A percentile compares a stretch with the other conserved stretches of the same genome.
phyloP scores from a whole-genome alignment of 345 rosid genomes.

The Arabis alpina region DNA sequence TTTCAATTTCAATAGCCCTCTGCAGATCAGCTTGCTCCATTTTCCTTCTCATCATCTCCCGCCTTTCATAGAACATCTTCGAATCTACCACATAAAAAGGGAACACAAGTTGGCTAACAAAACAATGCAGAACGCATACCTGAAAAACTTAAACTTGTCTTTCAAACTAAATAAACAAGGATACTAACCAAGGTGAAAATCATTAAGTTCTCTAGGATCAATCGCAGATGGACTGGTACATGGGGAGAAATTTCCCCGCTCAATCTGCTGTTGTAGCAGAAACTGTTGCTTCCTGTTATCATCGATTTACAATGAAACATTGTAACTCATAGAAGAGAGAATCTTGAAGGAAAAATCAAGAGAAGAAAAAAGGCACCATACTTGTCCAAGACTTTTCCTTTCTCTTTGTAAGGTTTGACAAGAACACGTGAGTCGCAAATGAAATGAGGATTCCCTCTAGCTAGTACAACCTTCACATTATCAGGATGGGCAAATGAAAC shows the following conservation, averaged over 20 bases:
- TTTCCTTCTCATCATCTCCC: constrained; percentile 74
- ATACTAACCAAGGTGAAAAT: constrained; percentile 63
- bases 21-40: constrained; percentile 59
- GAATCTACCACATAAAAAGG: constrained; percentile 48
- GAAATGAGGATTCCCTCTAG: constrained; percentile 91
- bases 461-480: constrained; percentile 80
- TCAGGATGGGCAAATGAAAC: constrained; percentile 82
- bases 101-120: constrained; percentile 1
- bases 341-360: not conserved
- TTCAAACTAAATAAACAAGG: constrained; percentile 2
- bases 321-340: constrained; percentile 3
- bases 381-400: constrained; percentile 81
- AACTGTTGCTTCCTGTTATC: constrained; percentile 75
- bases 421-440: constrained; percentile 94
- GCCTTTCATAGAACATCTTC: constrained; percentile 56
- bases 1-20: constrained; percentile 90
- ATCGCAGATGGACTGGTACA: constrained; percentile 67
- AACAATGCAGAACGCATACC: constrained; percentile 6
- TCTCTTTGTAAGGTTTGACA: constrained; percentile 98
- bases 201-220: constrained; percentile 71
- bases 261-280: constrained; percentile 54
- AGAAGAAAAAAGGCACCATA: constrained; percentile 42
- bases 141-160: not conserved
- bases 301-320: constrained; percentile 1
- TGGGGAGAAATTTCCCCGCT: constrained; percentile 70